These are phyloP conservation scores for Rhizopus delemar DNA, from an alignment of 371 early-diverging fungal genomes.

Conservation along the genomic window DNA sequence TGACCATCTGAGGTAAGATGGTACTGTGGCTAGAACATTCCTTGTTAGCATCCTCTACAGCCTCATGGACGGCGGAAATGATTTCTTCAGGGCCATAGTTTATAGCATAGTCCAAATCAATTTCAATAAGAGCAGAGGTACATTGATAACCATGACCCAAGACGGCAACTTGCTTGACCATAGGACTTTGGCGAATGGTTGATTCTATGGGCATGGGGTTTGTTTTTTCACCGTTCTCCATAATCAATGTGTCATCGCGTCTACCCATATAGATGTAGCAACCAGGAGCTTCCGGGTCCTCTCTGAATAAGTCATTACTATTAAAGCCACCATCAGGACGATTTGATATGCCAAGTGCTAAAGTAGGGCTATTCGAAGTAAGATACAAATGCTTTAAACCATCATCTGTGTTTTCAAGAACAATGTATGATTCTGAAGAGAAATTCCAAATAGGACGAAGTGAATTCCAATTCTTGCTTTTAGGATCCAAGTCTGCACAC, in stretches of 20 bases:
- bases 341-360: conserved; percentile 27
- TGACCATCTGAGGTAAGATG: conserved; percentile 35
- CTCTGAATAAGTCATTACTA: conserved; percentile 39
- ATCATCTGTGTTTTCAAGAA: conserved; percentile 9
- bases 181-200: conserved; percentile 19
- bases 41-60: conserved; percentile 41
- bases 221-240: conserved; percentile 51
- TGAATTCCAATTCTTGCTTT: conserved; percentile 10
- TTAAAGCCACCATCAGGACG: conserved; percentile 37
- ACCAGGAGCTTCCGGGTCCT: conserved; percentile 22
- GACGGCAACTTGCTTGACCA: conserved; percentile 31
- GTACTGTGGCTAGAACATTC: conserved; percentile 39
- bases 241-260: conserved; percentile 40
- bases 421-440: not conserved
- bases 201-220: conserved; percentile 46
- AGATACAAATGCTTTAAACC: not conserved
- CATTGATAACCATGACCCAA: conserved; percentile 38
- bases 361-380: conserved; percentile 1
- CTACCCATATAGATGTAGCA: conserved; percentile 35
- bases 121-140: conserved; percentile 33
- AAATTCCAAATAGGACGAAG: conserved; percentile 16
- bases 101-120: conserved; percentile 20
- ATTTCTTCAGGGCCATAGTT: conserved; percentile 28
- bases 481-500: conserved; percentile 8
- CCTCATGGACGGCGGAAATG: conserved; percentile 9